These are phyloP conservation scores for Dimocarpus longan DNA, from an alignment of 345 rosid species.

Conservation along the genomic window DNA sequence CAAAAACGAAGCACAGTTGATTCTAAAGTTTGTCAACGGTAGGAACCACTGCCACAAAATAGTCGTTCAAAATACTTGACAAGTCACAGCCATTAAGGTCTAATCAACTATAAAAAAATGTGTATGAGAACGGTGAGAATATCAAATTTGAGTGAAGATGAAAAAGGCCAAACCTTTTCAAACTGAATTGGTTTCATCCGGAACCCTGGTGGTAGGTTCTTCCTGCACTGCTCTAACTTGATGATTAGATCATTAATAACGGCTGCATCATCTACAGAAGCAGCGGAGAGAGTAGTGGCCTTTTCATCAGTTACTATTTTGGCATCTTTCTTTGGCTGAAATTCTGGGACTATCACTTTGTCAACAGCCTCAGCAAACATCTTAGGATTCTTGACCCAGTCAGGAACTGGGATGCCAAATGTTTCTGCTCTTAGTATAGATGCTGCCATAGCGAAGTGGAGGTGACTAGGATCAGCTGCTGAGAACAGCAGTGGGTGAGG, in stretches of 20 bases:
- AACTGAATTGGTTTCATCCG: slow-evolving; percentile 94
- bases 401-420: slow-evolving; percentile 83
- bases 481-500: slow-evolving; percentile 85
- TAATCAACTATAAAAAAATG: background rate
- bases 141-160: background rate
- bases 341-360: slow-evolving; percentile 78
- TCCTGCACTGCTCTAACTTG: slow-evolving; percentile 69
- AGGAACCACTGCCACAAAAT: background rate
- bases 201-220: slow-evolving; percentile 55
- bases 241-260: slow-evolving; percentile 64
- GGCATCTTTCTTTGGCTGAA: slow-evolving; percentile 80
- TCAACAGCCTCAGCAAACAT: slow-evolving; percentile 72
- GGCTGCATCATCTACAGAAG: slow-evolving; percentile 86
- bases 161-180: slow-evolving; percentile 73
- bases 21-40: too few relatives aligned
- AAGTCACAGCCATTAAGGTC: background rate
- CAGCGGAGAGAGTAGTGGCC: slow-evolving; percentile 70
- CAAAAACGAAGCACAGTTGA: too few relatives aligned
- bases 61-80: background rate
- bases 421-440: slow-evolving; percentile 90
- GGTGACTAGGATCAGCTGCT: slow-evolving; percentile 63
- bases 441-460: slow-evolving; percentile 72
- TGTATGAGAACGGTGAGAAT: background rate
- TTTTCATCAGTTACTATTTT: slow-evolving; percentile 93
- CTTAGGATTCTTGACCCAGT: slow-evolving; percentile 69